Conservation (phyloP, 2,329 filamentous ascomycete species). For the Periconia macrospinosa region DNA sequence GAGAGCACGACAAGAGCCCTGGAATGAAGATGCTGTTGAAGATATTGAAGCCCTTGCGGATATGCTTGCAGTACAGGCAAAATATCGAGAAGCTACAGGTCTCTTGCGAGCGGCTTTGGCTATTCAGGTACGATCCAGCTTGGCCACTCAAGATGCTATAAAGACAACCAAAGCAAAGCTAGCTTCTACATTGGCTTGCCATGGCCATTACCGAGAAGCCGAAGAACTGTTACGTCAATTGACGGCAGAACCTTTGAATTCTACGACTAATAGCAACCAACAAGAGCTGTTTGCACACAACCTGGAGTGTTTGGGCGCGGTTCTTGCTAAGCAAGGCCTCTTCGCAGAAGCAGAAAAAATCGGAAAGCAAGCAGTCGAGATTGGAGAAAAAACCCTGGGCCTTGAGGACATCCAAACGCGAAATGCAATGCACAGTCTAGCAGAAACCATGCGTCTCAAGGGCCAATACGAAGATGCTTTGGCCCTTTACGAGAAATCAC, state of each 20-base stretch:
- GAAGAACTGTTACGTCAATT: neutral
- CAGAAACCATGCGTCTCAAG: neutral
- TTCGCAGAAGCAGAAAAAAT: neutral
- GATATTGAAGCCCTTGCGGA: neutral
- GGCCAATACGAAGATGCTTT: neutral
- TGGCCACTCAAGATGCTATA: neutral
- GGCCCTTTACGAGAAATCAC: neutral
- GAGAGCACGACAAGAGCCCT: neutral
- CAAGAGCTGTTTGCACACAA: neutral
- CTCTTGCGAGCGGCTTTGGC: neutral
- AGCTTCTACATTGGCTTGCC: neutral
- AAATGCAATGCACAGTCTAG: neutral
- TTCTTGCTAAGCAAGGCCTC: neutral
- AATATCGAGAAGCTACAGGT: neutral
- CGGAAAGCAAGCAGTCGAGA: neutral
- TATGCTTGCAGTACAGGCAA: neutral
- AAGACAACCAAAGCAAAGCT: neutral
- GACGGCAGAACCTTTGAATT: neutral
- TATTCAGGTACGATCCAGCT: neutral
- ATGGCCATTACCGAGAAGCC: neutral
- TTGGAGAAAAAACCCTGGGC: neutral
- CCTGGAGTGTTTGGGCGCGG: neutral
- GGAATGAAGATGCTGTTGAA: neutral
- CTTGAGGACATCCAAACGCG: neutral
- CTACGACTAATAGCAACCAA: neutral